Conservation (phyloP, 192 early-diverging fungal species). For the Coemansia sp. region DNA sequence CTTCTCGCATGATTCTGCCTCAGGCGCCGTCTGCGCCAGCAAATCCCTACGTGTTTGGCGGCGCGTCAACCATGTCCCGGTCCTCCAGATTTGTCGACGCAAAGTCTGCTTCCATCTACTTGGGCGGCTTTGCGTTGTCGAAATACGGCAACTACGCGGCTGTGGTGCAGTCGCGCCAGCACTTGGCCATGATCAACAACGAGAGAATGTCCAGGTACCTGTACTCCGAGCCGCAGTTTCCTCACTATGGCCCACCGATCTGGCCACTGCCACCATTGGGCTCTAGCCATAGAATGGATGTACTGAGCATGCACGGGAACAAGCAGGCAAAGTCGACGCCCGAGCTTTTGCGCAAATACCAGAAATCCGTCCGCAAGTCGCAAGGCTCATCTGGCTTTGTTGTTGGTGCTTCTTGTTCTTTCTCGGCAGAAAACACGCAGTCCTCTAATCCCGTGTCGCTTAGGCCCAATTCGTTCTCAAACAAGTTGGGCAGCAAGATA, state of each 20-base stretch:
- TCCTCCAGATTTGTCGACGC: neutral
- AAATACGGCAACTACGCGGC: conserved; percentile 45
- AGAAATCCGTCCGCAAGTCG: conserved; percentile 11
- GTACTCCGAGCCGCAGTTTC: conserved; percentile 42
- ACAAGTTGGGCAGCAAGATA: neutral
- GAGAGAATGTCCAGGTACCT: conserved; percentile 25
- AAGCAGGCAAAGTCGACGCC: conserved; percentile 50
- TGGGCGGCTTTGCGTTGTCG: conserved; percentile 35
- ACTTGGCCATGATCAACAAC: conserved; percentile 31
- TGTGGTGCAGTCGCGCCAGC: conserved; percentile 37
- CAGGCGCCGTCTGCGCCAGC: conserved; percentile 26
- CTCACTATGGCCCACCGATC: conserved; percentile 13
- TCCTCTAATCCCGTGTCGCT: conserved; percentile 25
- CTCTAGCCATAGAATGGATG: neutral
- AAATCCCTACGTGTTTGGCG: conserved; percentile 31
- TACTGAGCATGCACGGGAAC: conserved; percentile 5
- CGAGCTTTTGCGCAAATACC: conserved; percentile 36
- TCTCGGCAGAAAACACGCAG: conserved; percentile 5
- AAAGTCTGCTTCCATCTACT: neutral
- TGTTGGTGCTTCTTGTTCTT: neutral
- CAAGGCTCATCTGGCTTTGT: conserved; percentile 5
- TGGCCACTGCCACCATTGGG: conserved; percentile 21
- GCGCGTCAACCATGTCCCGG: conserved; percentile 12
- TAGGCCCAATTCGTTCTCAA: conserved; percentile 33
- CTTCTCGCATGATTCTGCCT: conserved; percentile 22